Evolutionary conservation across 106 monocot species (phyloP).

Genomic region (Allium fistulosum): DNA sequence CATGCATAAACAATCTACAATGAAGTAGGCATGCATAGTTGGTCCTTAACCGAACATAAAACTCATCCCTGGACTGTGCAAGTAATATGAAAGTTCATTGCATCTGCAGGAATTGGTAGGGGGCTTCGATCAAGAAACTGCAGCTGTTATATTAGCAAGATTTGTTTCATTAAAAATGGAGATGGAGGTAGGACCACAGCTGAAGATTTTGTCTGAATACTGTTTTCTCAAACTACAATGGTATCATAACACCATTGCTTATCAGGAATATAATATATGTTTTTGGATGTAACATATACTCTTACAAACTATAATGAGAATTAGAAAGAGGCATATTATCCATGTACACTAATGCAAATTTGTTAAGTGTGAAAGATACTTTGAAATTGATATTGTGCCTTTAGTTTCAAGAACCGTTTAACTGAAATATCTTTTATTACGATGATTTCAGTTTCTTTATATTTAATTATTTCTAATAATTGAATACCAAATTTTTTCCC

Average conservation of each 20-base stretch:
- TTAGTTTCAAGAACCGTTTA: background rate
- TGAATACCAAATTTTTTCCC: slow-evolving; percentile 3
- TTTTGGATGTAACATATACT: no score
- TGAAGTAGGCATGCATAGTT: no score
- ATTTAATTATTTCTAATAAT: background rate
- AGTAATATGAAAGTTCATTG: slow-evolving; percentile 4
- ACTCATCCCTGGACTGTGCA: no score
- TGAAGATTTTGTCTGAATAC: background rate
- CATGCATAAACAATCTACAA: no score
- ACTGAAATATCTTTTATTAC: background rate
- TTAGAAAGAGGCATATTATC: no score
- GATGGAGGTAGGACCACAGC: slow-evolving; percentile 55
- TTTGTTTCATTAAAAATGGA: slow-evolving; percentile 97
- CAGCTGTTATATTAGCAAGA: slow-evolving; percentile 94
- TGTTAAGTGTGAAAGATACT: no score
- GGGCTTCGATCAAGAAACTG: slow-evolving; percentile 98
- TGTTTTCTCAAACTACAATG: background rate
- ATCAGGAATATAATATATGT: background rate
- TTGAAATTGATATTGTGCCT: no score
- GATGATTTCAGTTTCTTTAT: background rate
- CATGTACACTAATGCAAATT: no score
- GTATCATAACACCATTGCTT: background rate
- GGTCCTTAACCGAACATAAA: no score
- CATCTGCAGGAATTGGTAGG: slow-evolving; percentile 68
- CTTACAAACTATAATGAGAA: no score